Evolutionary conservation across 148 eudicot species (phyloP), one percentile per base, ranked within the genome.

Genomic region (Bassia scoparia): DNA sequence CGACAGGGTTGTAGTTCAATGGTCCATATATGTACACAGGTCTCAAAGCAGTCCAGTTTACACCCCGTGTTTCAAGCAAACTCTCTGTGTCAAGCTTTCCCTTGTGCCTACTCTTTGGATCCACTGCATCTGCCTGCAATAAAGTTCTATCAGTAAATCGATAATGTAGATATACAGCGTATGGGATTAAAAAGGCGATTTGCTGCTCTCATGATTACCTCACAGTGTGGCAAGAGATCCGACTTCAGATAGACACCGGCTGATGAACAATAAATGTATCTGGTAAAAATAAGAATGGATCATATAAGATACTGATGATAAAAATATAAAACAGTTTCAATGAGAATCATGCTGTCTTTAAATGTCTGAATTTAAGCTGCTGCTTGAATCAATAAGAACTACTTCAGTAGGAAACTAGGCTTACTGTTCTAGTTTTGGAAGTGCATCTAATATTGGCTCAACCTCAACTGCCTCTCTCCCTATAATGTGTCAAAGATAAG

Each of bases 11-110:
- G 89, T 95, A 95, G 86, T 95, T 95, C 76, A 95, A 74, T n/a
- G 99, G 99, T 27, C 99, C 99, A 72, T 95, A 95, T 48, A 95
- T 95, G 80, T 95, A 95, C 30, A 95, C 99, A 17, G 99, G 99
- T 74, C 99, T 88, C 1, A 95, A 2, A 65, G 99, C 87, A 67
- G 99, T 95, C 81, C 85, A 91, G 30, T 95, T 95, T 41, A 90
- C 96, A 61, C 76, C 96, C 61, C 80, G 82, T 27, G 86, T 77
- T 38, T 63, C 78, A 44, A 95, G 84, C 78, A 95, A 79, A 81
- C 75, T 81, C 87, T 95, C 97, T 0, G 97, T 95, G 79, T 89
- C 93, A 16, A 95, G 94, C 86, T 95, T 95, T 53, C 99, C 99
- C 86, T 91, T 95, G 83, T 95, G 99, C 84, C 99, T 83, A 77